These are phyloP conservation scores for Trichaptum fuscoviolaceum DNA, from an alignment of 768 basidiomycete species.

Conservation along the genomic window DNA sequence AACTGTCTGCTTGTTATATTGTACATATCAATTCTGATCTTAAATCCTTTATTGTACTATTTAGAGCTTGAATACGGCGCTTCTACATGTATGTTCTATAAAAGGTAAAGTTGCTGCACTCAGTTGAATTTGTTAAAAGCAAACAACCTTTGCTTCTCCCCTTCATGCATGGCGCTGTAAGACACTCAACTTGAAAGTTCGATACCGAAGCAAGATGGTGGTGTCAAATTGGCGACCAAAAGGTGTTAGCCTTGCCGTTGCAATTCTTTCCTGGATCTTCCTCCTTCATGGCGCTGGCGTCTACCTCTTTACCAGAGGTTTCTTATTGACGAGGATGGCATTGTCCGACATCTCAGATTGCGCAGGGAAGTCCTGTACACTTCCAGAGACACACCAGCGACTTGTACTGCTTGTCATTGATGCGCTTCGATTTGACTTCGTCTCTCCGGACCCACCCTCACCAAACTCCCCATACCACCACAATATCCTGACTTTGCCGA, in stretches of 20 bases:
- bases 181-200: background rate
- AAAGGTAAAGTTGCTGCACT: too few relatives aligned
- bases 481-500: slow-evolving; percentile 74
- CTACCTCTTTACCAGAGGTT: slow-evolving; percentile 88
- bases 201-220: background rate
- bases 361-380: slow-evolving; percentile 34
- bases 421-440: slow-evolving; percentile 89
- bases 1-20: too few relatives aligned
- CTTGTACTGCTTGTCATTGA: slow-evolving; percentile 88
- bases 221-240: slow-evolving; percentile 13
- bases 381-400: slow-evolving; percentile 65
- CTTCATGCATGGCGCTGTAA: background rate
- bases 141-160: too few relatives aligned
- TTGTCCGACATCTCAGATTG: slow-evolving; percentile 53
- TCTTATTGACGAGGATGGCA: slow-evolving; percentile 76
- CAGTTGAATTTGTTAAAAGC: too few relatives aligned
- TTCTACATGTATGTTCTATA: too few relatives aligned
- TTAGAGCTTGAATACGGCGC: too few relatives aligned
- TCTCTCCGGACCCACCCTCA: slow-evolving; percentile 57
- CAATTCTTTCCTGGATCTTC: slow-evolving; percentile 51
- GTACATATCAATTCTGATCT: too few relatives aligned
- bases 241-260: slow-evolving; percentile 16
- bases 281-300: slow-evolving; percentile 72
- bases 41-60: too few relatives aligned
- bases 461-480: slow-evolving; percentile 71